These are phyloP conservation scores for Cercophora sp. DNA, from an alignment of 495 filamentous ascomycete genomes.

Conservation along the genomic window DNA sequence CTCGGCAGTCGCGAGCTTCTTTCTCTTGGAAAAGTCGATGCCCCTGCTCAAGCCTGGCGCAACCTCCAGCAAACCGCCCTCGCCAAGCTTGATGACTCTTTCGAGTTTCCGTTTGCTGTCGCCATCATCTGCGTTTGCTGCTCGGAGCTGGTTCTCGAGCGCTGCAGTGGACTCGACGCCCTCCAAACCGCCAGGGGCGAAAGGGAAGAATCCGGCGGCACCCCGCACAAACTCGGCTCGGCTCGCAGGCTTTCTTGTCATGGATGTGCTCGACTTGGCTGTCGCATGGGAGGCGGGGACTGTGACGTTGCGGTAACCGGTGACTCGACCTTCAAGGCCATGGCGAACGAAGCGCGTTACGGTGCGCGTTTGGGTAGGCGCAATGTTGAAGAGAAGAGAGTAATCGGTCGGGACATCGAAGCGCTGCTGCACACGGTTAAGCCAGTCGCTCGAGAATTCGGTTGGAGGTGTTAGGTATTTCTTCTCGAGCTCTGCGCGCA, in stretches of 20 bases:
- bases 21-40: slow-evolving; percentile 65
- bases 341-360: slow-evolving; percentile 89
- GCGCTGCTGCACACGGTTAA: slow-evolving; percentile 83
- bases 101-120: slow-evolving; percentile 56
- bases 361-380: slow-evolving; percentile 87
- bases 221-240: slow-evolving; percentile 93
- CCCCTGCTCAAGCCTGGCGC: slow-evolving; percentile 82
- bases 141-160: slow-evolving; percentile 59
- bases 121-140: slow-evolving; percentile 24
- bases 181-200: slow-evolving; percentile 88
- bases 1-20: slow-evolving; percentile 49
- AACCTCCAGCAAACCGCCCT: slow-evolving; percentile 74
- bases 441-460: slow-evolving; percentile 74
- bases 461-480: slow-evolving; percentile 76
- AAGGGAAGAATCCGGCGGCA: slow-evolving; percentile 91
- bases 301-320: slow-evolving; percentile 91
- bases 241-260: slow-evolving; percentile 80
- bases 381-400: slow-evolving; percentile 75
- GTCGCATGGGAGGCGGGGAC: slow-evolving; percentile 85
- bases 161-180: slow-evolving; percentile 76
- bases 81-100: slow-evolving; percentile 75
- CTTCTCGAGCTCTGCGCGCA: slow-evolving; percentile 66
- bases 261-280: slow-evolving; percentile 93
- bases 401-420: slow-evolving; percentile 80
- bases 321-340: slow-evolving; percentile 88